phyloP scores from a whole-genome alignment of 495 filamentous ascomycete genomes.

The Neurospora tetrasperma region DNA sequence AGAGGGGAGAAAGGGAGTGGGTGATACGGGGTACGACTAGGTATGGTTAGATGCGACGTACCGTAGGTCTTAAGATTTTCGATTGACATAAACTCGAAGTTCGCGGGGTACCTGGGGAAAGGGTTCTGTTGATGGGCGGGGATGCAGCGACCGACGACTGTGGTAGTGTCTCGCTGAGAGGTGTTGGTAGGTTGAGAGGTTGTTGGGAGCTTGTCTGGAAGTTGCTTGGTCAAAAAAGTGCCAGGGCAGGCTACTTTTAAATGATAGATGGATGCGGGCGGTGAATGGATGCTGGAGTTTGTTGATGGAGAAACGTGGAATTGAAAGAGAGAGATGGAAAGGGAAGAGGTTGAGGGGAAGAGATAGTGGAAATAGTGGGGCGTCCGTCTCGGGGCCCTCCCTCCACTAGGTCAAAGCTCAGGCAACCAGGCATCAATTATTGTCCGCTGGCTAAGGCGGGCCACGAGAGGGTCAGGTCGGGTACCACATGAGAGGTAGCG shows the following conservation, averaged over 20 bases:
- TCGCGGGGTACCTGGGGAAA: constrained; percentile 38
- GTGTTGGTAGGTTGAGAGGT: constrained; percentile 3
- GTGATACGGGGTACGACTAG: constrained; percentile 4
- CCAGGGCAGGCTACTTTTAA: not conserved
- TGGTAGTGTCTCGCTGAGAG: constrained; percentile 25
- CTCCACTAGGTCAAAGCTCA: not conserved
- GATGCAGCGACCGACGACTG: constrained; percentile 37
- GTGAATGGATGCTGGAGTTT: constrained; percentile 13
- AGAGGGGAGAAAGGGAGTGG: not conserved
- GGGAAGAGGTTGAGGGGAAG: constrained; percentile 15
- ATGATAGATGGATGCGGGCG: constrained; percentile 12
- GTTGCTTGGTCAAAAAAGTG: not conserved
- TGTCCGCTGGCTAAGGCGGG: not conserved
- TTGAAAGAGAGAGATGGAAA: constrained; percentile 16
- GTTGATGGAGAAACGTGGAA: constrained; percentile 13
- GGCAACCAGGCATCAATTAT: constrained; percentile 20
- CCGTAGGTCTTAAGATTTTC: constrained; percentile 99
- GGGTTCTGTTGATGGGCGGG: constrained; percentile 25
- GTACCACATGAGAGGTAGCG: not conserved
- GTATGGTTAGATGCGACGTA: constrained; percentile 43
- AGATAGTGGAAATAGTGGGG: constrained; percentile 18
- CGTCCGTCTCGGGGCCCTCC: not conserved
- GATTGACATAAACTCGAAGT: constrained; percentile 96
- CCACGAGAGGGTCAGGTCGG: not conserved
- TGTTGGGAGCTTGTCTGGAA: constrained; percentile 3